Conservation (phyloP, 768 basidiomycete genomes). For the Lactarius hatsudake region DNA sequence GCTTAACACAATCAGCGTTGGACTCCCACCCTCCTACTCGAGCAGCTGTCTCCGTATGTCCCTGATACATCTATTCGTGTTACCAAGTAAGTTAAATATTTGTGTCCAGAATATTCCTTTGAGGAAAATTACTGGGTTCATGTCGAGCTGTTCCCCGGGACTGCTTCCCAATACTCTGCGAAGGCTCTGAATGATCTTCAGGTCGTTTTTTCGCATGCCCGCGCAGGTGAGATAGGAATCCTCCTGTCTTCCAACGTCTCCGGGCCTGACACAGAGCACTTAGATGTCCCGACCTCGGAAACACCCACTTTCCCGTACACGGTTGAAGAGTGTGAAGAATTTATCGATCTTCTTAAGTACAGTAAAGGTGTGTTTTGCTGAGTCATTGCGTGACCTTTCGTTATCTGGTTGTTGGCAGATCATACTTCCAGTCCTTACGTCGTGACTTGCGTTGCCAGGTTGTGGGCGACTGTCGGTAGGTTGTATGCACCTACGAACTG, state of each 20-base stretch:
- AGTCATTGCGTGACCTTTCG: neutral
- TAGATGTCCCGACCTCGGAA: neutral
- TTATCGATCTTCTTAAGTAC: neutral
- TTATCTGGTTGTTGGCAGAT: neutral
- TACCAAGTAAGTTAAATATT: neutral
- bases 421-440: neutral
- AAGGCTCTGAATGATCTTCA: neutral
- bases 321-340: neutral
- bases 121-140: neutral
- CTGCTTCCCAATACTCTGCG: neutral
- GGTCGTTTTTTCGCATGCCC: neutral
- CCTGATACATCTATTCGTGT: neutral
- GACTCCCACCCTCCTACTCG: neutral
- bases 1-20: neutral
- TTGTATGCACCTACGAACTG: neutral
- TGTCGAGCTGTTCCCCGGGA: neutral
- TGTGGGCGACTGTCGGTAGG: neutral
- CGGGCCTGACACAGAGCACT: neutral
- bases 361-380: neutral
- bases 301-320: neutral
- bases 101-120: neutral
- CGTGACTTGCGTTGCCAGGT: neutral
- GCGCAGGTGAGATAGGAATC: neutral
- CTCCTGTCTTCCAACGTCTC: neutral
- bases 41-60: slow-evolving; percentile 3